These are phyloP conservation scores for Centella asiatica DNA, from an alignment of 129 eudicot species.

Conservation along the genomic window DNA sequence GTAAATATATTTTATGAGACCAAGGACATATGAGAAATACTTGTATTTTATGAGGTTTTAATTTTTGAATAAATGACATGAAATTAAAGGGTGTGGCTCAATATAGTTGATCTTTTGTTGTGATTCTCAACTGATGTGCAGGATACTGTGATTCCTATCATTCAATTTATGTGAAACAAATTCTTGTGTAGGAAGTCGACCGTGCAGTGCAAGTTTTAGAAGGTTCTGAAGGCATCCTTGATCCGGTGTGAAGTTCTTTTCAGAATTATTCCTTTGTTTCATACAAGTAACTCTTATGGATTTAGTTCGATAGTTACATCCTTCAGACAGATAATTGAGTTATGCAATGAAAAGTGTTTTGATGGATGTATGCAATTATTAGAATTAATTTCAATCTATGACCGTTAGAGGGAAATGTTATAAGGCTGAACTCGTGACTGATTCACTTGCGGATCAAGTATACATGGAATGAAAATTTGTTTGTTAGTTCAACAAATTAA, in stretches of 20 bases:
- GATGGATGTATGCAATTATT: neutral
- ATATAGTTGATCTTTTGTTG: no score
- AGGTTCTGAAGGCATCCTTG: constrained; percentile 46
- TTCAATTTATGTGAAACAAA: neutral
- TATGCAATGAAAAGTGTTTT: neutral
- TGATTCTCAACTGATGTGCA: neutral
- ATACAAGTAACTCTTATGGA: no score
- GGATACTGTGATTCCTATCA: neutral
- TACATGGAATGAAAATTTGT: neutral
- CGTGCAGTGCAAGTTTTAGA: constrained; percentile 75
- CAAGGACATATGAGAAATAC: neutral
- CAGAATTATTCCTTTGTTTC: neutral
- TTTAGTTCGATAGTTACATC: neutral
- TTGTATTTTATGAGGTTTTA: no score
- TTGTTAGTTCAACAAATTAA: neutral
- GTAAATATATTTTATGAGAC: neutral
- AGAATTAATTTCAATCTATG: neutral
- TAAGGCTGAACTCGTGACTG: neutral
- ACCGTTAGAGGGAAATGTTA: neutral
- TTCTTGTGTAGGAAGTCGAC: constrained; percentile 61
- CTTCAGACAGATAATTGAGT: neutral
- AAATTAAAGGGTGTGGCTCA: neutral
- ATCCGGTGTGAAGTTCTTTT: constrained; percentile 48
- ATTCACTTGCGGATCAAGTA: neutral
- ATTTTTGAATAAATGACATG: neutral